Evolutionary conservation across 768 basidiomycete species (phyloP).

Genomic region (Collybiopsis confluens): DNA sequence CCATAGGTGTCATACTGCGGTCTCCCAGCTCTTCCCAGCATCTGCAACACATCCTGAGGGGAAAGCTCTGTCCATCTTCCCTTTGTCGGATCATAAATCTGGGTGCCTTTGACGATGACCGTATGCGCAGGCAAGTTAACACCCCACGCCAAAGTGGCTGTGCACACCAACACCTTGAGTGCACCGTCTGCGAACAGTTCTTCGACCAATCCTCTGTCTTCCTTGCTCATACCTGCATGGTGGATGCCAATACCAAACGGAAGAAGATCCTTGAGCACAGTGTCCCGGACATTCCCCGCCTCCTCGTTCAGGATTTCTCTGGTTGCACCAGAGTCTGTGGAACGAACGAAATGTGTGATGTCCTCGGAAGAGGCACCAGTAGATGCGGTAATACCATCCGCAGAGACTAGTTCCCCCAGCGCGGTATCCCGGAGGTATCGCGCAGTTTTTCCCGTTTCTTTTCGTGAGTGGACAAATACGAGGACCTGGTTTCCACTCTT

Average conservation of each 20-base stretch:
- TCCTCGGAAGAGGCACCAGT: no score
- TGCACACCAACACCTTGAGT: constrained; percentile 92
- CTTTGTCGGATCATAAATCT: constrained; percentile 99
- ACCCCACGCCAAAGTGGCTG: constrained; percentile 98
- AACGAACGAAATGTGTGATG: no score
- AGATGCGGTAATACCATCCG: no score
- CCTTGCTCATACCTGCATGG: constrained; percentile 93
- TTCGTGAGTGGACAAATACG: constrained; percentile 97
- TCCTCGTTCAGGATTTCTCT: constrained; percentile 88
- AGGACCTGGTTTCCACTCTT: constrained; percentile 78
- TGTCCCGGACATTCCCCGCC: constrained; percentile 75
- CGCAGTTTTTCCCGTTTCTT: constrained; percentile 97
- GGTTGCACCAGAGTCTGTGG: constrained; percentile 50
- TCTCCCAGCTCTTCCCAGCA: constrained; percentile 96
- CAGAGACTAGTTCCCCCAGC: constrained; percentile 65
- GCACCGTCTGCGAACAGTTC: constrained; percentile 91
- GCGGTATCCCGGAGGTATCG: constrained; percentile 92
- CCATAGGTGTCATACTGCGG: constrained; percentile 91
- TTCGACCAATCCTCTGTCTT: constrained; percentile 91
- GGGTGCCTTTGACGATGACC: constrained; percentile 99
- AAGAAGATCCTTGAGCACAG: constrained; percentile 80
- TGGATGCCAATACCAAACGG: constrained; percentile 98
- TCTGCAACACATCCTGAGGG: constrained; percentile 94
- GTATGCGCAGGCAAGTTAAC: constrained; percentile 97
- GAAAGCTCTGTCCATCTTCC: constrained; percentile 96